Percentiles rank a stretch among this genome's conserved stretches.
These are phyloP conservation scores for Cryptococcus floricola DNA, from an alignment of 1,284 basidiomycete species.

Conservation along the genomic window DNA sequence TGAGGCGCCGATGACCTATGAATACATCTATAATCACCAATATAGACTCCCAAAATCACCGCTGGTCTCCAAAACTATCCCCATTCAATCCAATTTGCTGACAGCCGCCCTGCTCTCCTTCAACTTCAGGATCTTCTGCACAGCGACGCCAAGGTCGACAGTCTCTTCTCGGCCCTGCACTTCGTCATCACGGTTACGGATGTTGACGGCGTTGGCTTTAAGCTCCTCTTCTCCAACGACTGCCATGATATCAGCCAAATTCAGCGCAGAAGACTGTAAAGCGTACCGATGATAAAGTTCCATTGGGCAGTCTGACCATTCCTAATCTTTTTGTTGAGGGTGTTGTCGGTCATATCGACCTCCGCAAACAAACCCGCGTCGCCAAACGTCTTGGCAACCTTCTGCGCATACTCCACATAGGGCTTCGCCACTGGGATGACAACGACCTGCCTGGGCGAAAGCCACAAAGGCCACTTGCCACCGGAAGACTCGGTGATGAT, in stretches of 20 bases:
- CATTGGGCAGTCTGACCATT: conserved; percentile 90
- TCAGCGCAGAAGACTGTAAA: not conserved
- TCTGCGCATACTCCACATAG: conserved; percentile 84
- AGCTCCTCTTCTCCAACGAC: conserved; percentile 94
- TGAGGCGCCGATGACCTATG: no score
- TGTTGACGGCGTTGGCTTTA: conserved; percentile 80
- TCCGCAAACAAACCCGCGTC: conserved; percentile 79
- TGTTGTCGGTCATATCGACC: conserved; percentile 87
- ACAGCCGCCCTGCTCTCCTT: conserved; percentile 33
- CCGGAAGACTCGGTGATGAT: conserved; percentile 97
- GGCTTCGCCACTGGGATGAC: conserved; percentile 84
- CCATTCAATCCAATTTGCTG: conserved; percentile 14
- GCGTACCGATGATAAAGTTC: conserved; percentile 90
- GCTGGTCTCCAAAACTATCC: not conserved
- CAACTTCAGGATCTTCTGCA: conserved; percentile 37
- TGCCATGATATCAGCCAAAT: conserved; percentile 37
- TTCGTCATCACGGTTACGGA: conserved; percentile 86
- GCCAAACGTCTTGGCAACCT: conserved; percentile 67
- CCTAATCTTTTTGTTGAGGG: conserved; percentile 92
- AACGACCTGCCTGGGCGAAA: conserved; percentile 89
- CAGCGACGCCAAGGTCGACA: conserved; percentile 39
- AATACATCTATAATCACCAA: not conserved
- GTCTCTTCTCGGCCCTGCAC: conserved; percentile 47
- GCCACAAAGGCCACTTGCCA: conserved; percentile 99
- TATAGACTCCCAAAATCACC: not conserved